A percentile compares a stretch with the other conserved stretches of the same genome.
These are phyloP conservation scores for Pestalotiopsis sp. DNA, from an alignment of 2,329 filamentous ascomycete species.

Conservation along the genomic window DNA sequence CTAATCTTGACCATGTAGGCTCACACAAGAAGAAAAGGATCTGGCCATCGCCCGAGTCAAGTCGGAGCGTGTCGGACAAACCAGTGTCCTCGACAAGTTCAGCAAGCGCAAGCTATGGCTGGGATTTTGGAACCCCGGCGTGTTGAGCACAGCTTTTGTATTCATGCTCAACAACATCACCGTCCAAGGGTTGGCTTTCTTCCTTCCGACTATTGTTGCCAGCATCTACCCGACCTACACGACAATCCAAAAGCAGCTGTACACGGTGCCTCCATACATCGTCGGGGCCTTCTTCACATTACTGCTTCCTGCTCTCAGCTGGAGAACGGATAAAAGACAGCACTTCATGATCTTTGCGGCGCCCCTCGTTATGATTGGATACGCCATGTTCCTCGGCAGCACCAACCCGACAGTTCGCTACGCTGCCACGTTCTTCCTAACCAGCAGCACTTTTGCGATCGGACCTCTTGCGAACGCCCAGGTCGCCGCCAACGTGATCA, in stretches of 20 bases:
- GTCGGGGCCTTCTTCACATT: slow-evolving; percentile 70
- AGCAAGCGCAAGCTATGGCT: slow-evolving; percentile 59
- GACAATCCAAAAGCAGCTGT: slow-evolving; percentile 66
- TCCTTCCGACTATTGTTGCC: slow-evolving; percentile 68
- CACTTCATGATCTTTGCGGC: slow-evolving; percentile 62
- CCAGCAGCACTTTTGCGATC: slow-evolving; percentile 63
- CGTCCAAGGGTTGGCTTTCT: slow-evolving; percentile 71
- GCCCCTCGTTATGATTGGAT: slow-evolving; percentile 68
- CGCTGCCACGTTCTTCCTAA: slow-evolving; percentile 70
- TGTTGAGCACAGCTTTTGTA: slow-evolving; percentile 24
- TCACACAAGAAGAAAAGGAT: slow-evolving; percentile 65
- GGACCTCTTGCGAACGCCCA: slow-evolving; percentile 69
- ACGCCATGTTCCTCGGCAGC: slow-evolving; percentile 69
- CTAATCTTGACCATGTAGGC: slow-evolving; percentile 30
- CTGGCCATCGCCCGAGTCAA: slow-evolving; percentile 68
- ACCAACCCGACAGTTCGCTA: slow-evolving; percentile 58
- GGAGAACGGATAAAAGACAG: slow-evolving; percentile 59
- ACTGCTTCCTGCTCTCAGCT: slow-evolving; percentile 61
- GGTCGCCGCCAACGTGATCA: slow-evolving; percentile 70
- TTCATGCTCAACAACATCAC: slow-evolving; percentile 53
- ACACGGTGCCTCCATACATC: slow-evolving; percentile 71
- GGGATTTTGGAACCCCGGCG: slow-evolving; percentile 65
- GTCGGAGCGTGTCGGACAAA: slow-evolving; percentile 65
- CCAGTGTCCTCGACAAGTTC: slow-evolving; percentile 64
- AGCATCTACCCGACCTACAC: slow-evolving; percentile 64